Conservation (phyloP, 192 early-diverging fungal genomes). For the Backusella circina region DNA sequence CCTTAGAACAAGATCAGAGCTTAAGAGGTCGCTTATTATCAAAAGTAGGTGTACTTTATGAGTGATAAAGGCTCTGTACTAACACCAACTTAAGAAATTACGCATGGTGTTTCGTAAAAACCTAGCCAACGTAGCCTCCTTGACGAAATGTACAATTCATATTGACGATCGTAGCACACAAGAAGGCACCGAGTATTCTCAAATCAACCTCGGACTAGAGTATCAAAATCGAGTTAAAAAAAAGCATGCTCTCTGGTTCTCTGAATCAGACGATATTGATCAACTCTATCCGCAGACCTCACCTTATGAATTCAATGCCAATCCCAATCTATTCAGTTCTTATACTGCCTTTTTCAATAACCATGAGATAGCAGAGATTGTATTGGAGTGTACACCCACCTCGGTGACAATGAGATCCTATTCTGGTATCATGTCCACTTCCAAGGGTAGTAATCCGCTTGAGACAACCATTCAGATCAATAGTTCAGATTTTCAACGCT, state of each 20-base stretch:
- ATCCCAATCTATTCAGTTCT: neutral
- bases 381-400: neutral
- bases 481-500: neutral
- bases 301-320: neutral
- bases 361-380: neutral
- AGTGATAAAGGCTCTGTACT: neutral
- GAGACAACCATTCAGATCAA: neutral
- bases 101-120: constrained; percentile 1
- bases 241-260: neutral
- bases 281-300: neutral
- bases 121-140: neutral
- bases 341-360: neutral
- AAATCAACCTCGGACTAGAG: neutral
- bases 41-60: neutral
- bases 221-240: neutral
- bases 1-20: neutral
- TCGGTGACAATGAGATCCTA: neutral
- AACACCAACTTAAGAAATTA: neutral
- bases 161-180: neutral
- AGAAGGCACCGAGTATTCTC: neutral
- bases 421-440: neutral
- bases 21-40: neutral
- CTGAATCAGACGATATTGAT: neutral
- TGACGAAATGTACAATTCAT: neutral
- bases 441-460: neutral